Evolutionary conservation across 208 protist genomes (phyloP).

Genomic region (Tritrichomonas musculus): DNA sequence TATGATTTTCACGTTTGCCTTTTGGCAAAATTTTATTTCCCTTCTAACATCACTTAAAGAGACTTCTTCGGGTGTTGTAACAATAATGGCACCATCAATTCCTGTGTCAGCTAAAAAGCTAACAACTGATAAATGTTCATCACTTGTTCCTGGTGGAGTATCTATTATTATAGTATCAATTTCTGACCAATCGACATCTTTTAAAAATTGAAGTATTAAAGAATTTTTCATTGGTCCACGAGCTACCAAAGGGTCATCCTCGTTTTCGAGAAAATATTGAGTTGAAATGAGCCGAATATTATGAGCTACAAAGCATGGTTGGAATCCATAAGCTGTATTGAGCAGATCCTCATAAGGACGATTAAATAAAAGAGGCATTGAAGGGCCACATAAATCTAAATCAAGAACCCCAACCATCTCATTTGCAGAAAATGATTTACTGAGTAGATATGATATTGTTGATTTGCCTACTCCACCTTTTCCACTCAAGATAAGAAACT

Average conservation of each 20-base stretch:
- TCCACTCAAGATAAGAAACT: slow-evolving; percentile 95
- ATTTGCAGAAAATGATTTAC: neutral
- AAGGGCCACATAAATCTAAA: slow-evolving; percentile 97
- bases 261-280: slow-evolving; percentile 82
- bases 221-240: slow-evolving; percentile 85
- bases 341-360: slow-evolving; percentile 73
- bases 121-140: slow-evolving; percentile 94
- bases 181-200: slow-evolving; percentile 91
- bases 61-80: slow-evolving; percentile 92
- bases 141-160: slow-evolving; percentile 98
- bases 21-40: slow-evolving; percentile 92
- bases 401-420: slow-evolving; percentile 88
- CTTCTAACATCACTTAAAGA: slow-evolving; percentile 91
- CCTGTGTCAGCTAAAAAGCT: slow-evolving; percentile 68
- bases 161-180: slow-evolving; percentile 97
- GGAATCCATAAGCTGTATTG: slow-evolving; percentile 68
- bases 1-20: slow-evolving; percentile 80
- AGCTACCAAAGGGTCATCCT: slow-evolving; percentile 93
- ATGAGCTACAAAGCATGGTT: slow-evolving; percentile 75
- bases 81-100: slow-evolving; percentile 75
- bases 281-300: slow-evolving; percentile 93
- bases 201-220: slow-evolving; percentile 95
- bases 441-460: slow-evolving; percentile 90
- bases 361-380: slow-evolving; percentile 84
- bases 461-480: slow-evolving; percentile 96